phyloP scores from a whole-genome alignment of 2,329 filamentous ascomycete species.

The Pseudogymnoascus sp. region DNA sequence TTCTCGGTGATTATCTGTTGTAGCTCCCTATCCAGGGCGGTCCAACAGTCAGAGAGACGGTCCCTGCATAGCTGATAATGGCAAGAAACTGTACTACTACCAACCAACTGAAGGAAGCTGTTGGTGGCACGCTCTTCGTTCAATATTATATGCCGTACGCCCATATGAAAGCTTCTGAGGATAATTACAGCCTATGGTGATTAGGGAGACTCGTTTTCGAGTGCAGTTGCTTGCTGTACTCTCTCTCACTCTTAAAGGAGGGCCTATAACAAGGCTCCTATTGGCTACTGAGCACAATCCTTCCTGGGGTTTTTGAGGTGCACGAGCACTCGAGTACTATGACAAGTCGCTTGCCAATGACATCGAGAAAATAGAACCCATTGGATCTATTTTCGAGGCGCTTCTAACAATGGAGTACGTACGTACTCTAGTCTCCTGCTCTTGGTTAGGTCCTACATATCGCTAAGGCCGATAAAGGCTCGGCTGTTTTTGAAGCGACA shows the following conservation, averaged over 20 bases:
- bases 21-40: not conserved
- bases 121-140: not conserved
- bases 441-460: constrained; percentile 2
- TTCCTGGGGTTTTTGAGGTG: not conserved
- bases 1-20: not conserved
- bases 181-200: not conserved
- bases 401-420: not conserved
- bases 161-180: not conserved
- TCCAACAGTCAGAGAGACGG: not conserved
- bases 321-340: not conserved
- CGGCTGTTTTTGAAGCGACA: constrained; percentile 6
- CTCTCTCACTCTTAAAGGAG: not conserved
- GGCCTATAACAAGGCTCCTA: not conserved
- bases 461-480: not conserved
- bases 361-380: not conserved
- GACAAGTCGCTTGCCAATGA: not conserved
- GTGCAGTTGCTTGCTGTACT: not conserved
- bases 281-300: not conserved
- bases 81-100: not conserved
- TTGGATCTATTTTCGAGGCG: not conserved
- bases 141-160: not conserved
- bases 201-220: not conserved
- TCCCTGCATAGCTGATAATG: not conserved
- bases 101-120: not conserved
- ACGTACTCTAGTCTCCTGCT: not conserved